phyloP scores from a whole-genome alignment of 164 flowering plant genomes.

The Saururus chinensis region DNA sequence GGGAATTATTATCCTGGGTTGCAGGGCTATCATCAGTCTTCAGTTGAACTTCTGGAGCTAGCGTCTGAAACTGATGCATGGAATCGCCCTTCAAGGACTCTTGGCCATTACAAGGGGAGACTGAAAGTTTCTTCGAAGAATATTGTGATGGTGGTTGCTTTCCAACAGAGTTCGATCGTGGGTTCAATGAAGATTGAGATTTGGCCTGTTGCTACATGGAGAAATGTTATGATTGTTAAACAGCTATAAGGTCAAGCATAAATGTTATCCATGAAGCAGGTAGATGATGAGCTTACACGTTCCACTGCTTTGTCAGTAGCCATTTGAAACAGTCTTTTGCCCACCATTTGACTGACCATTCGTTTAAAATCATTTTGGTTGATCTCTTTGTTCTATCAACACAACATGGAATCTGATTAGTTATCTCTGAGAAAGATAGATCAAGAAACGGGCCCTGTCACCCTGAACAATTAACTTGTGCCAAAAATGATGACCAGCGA shows the following conservation, averaged over 20 bases:
- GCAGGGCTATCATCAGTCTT: constrained; percentile 1
- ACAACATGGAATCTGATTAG: not conserved
- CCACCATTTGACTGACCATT: not conserved
- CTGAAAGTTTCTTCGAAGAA: constrained; percentile 22
- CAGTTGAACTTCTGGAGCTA: constrained; percentile 4
- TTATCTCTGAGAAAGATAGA: too few relatives aligned
- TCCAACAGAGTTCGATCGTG: constrained; percentile 10
- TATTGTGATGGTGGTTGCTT: constrained; percentile 30
- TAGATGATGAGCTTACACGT: not conserved
- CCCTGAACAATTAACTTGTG: too few relatives aligned
- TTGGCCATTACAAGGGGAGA: constrained; percentile 21
- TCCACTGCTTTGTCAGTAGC: not conserved
- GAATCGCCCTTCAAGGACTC: constrained; percentile 12
- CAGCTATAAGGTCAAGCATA: not conserved
- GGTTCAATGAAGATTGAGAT: constrained; percentile 20
- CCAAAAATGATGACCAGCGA: too few relatives aligned
- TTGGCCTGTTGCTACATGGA: constrained; percentile 9
- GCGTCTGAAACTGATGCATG: constrained; percentile 19
- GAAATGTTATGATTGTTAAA: not conserved
- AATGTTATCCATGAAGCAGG: not conserved
- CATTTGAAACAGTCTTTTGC: not conserved
- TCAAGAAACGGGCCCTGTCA: not conserved
- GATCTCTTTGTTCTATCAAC: not conserved
- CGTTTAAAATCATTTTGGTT: not conserved
- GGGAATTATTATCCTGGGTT: constrained; percentile 3